Evolutionary conservation across 345 rosid genomes (phyloP).

Genomic region (Tarenaya hassleriana): DNA sequence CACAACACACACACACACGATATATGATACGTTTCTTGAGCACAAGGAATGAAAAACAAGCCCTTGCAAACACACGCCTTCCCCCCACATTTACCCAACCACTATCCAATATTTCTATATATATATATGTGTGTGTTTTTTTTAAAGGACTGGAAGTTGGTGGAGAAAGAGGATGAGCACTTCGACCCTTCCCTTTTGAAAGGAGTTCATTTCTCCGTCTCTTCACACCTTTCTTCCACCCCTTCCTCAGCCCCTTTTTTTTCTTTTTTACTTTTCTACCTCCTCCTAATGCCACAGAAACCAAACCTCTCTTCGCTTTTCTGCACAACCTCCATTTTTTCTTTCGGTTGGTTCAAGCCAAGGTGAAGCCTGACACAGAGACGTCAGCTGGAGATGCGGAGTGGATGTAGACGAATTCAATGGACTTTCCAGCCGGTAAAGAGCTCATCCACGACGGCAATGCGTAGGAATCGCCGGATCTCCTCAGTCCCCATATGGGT

Average conservation of each 20-base stretch:
- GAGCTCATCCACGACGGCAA: slow-evolving; percentile 75
- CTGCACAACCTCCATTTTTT: slow-evolving; percentile 49
- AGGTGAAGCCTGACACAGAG: slow-evolving; percentile 62
- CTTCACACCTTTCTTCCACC: slow-evolving; percentile 73
- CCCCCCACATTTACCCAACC: slow-evolving; percentile 11
- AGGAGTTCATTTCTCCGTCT: slow-evolving; percentile 32
- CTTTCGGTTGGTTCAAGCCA: slow-evolving; percentile 42
- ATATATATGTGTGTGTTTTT: slow-evolving; percentile 27
- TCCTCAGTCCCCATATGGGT: slow-evolving; percentile 84
- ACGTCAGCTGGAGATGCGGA: slow-evolving; percentile 58
- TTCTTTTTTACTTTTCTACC: slow-evolving; percentile 28
- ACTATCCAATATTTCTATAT: slow-evolving; percentile 19
- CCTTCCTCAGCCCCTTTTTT: slow-evolving; percentile 29
- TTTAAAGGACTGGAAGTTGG: slow-evolving; percentile 27
- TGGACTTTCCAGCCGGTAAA: slow-evolving; percentile 60
- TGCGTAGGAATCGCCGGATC: slow-evolving; percentile 45
- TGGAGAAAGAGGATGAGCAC: slow-evolving; percentile 99
- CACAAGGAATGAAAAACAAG: slow-evolving; percentile 34
- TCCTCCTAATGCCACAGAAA: slow-evolving; percentile 33
- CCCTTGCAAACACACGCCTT: slow-evolving; percentile 28
- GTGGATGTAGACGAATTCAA: slow-evolving; percentile 90
- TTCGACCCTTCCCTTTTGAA: slow-evolving; percentile 21
- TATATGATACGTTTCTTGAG: slow-evolving; percentile 25
- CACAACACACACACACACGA: slow-evolving; percentile 7
- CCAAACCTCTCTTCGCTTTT: slow-evolving; percentile 31